These are phyloP conservation scores for Ilyonectria mors-panacis DNA, from an alignment of 2,329 filamentous ascomycete species.

Conservation along the genomic window DNA sequence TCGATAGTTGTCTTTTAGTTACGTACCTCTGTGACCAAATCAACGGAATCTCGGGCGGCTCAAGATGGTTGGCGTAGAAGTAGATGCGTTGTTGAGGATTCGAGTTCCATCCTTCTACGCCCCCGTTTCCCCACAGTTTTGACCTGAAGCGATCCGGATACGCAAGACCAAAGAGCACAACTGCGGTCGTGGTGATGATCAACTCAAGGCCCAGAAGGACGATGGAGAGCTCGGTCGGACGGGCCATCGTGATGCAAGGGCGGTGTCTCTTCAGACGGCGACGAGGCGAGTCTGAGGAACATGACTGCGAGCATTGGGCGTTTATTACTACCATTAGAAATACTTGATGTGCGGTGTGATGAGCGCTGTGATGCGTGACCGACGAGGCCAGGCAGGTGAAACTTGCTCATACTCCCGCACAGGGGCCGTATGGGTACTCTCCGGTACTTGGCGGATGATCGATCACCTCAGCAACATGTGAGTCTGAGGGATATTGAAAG, in stretches of 20 bases:
- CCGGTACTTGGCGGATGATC: slow-evolving; percentile 2
- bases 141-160: slow-evolving; percentile 45
- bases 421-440: background rate
- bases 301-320: background rate
- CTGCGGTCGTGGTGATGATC: slow-evolving; percentile 21
- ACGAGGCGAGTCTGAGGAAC: background rate
- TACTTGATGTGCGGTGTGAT: background rate
- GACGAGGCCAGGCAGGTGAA: slow-evolving; percentile 31
- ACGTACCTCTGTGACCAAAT: slow-evolving; percentile 49
- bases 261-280: background rate
- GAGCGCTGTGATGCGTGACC: slow-evolving; percentile 8
- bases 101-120: slow-evolving; percentile 50
- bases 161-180: slow-evolving; percentile 42
- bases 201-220: slow-evolving; percentile 40
- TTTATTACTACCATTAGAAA: slow-evolving; percentile 2
- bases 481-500: background rate
- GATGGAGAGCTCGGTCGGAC: slow-evolving; percentile 15
- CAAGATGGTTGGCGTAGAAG: slow-evolving; percentile 50
- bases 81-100: slow-evolving; percentile 49
- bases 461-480: background rate
- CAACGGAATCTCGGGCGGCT: slow-evolving; percentile 47
- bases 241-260: slow-evolving; percentile 27
- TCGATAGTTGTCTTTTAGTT: background rate
- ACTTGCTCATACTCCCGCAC: slow-evolving; percentile 55
- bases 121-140: slow-evolving; percentile 48